Evolutionary conservation across 2,329 filamentous ascomycete species (phyloP), one percentile per base, ranked within the genome.

Genomic region (Cordyceps militaris): DNA sequence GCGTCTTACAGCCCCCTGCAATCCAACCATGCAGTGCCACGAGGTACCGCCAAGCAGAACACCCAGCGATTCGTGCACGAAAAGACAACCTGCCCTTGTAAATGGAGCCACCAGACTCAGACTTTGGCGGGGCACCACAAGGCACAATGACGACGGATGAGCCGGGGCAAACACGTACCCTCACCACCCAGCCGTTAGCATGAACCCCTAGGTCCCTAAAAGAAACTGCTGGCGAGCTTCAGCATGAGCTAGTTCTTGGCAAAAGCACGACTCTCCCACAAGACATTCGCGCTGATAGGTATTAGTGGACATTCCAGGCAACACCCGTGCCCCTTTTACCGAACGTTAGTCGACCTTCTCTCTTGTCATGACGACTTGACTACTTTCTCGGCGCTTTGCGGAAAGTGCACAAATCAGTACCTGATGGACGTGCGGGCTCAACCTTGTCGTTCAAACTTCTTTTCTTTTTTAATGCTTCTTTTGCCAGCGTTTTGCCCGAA

Each of bases 91-190:
- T n/a, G 23, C 30, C 42, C 14, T 48, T 38, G 14, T 21, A 28
- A 21, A 56, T 43, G 40, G 52, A 14, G 44, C 28, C 21, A 28
- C 42, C 40, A 47, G 30, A 14, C 40, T 40, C 43, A n/a, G n/a
- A n/a, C n/a, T n/a, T 11, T 21, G 23, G 32, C 34, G 53, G 53
- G 43, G 32, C 34, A n/a, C 42, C 42, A n/a, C 53, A 40, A 53
- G 48, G 48, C 56, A 51, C 56, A 57, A 57, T 57, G 56, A 57
- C 56, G 56, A 57, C 56, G 56, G 56, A 57, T 57, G 30, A 51
- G 56, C 56, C 48, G 48, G 56, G 56, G 48, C 30, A 38, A n/a
- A 10, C 40, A 46, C 42, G n/a, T 28, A 51, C 30, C 34, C 26
- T 21, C 30, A 32, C 24, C 42, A 26, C 19, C 14, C 10, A 6